Base-by-base conservation (phyloP, 768 basidiomycete genomes). In the Saitozyma podzolica region DNA sequence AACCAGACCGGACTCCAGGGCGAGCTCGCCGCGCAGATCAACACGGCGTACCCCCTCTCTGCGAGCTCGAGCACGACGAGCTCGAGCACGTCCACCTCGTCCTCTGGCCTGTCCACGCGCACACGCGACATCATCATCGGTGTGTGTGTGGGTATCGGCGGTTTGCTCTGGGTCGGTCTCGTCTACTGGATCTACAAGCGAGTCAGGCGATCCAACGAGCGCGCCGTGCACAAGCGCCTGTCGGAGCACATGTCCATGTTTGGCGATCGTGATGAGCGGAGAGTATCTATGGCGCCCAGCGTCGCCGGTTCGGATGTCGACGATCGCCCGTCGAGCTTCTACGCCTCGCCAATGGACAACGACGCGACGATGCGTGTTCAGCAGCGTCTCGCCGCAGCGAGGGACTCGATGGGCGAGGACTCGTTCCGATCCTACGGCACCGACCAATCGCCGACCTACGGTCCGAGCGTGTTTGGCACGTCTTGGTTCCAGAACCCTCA, bases 61-160 rank as follows among this genome's bases (percentile, higher is more conserved):
- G 65, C 68, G 37, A 55, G 47, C 9, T 70, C 66, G 17, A 66
- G 61, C 19, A 56, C 68, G n/a, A 59, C 63, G 0, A 65, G 66
- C 5, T 61, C 59, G 0, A 66, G 69, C 40, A 69, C 68, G 9
- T 68, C 63, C 13, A 59, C 50, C 5, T 49, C 48, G 13, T 37
- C 48, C 20, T 40, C 42, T 14, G 41, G 45, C 50, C 45, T 19
- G 14, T 17, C 29, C 29, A 77, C 81, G 14, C 73, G 76, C n/a
- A 84, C 91, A 11, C 85, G 89, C 72, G 86, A 94, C 67, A 90
- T 90, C 29, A 92, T 95, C 74, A 93, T 96, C 64, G 93, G 93
- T 19, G 91, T 95, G 4, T 89, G 92, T 65, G 86, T 85, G 47
- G 86, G 89, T 2, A 84, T 95, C 17, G 92, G 92, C 11, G 89